Evolutionary conservation across 140 eudicot genomes (phyloP).

Genomic region (Oenanthe javanica): DNA sequence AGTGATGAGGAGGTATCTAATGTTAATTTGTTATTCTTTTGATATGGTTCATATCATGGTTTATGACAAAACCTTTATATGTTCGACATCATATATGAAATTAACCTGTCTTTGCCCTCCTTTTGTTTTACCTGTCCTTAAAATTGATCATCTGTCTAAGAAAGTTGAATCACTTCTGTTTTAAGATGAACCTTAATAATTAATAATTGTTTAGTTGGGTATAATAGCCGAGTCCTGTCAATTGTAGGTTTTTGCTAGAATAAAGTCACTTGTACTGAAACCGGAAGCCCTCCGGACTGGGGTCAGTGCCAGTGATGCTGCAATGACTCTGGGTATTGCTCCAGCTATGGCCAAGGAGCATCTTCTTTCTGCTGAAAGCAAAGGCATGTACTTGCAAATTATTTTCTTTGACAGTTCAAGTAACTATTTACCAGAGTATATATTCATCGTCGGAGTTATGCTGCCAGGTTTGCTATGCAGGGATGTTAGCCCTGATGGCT

Average conservation of each 20-base stretch:
- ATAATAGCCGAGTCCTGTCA: neutral
- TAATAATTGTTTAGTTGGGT: neutral
- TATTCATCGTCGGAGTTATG: conserved; percentile 4
- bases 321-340: conserved; percentile 87
- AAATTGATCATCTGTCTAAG: neutral
- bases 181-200: neutral
- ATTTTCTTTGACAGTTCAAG: neutral
- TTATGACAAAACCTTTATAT: neutral
- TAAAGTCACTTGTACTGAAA: conserved; percentile 49
- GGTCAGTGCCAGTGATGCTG: conserved; percentile 87
- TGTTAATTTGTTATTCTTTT: neutral
- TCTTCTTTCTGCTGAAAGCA: conserved; percentile 86
- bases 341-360: conserved; percentile 99
- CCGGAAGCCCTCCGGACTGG: conserved; percentile 64
- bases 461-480: conserved; percentile 80
- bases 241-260: conserved; percentile 70
- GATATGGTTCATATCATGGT: neutral
- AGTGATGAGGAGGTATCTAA: conserved; percentile 79
- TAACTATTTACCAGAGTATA: neutral
- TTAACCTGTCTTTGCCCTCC: neutral
- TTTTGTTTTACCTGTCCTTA: neutral
- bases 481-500: conserved; percentile 96
- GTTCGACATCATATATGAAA: neutral
- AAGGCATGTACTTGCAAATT: conserved; percentile 37
- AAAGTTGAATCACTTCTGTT: neutral